phyloP scores from a whole-genome alignment of 169 alveolate genomes.

The Plasmodium falciparum region DNA sequence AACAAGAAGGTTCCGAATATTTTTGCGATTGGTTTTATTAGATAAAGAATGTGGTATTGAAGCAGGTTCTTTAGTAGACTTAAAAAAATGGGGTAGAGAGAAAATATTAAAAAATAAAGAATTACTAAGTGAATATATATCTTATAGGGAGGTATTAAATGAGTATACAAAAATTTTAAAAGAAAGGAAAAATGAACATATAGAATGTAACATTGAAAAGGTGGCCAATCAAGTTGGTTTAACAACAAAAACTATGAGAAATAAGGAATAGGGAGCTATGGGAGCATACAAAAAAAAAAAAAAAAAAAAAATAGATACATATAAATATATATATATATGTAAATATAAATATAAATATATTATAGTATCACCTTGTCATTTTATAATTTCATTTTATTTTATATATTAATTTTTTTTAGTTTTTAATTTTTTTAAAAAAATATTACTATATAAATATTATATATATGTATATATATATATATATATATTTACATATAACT shows the following conservation, averaged over 20 bases:
- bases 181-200: slow-evolving; percentile 4
- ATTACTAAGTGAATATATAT: slow-evolving; percentile 36
- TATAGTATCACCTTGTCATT: no score
- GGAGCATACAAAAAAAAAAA: no score
- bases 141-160: slow-evolving; percentile 32
- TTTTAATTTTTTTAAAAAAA: no score
- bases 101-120: slow-evolving; percentile 8
- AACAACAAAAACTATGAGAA: slow-evolving; percentile 10
- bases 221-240: slow-evolving; percentile 68
- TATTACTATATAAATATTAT: no score
- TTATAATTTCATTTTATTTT: no score
- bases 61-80: slow-evolving; percentile 7
- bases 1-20: background rate
- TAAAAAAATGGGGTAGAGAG: slow-evolving; percentile 58
- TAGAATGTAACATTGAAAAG: slow-evolving; percentile 33
- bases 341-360: background rate
- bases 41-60: slow-evolving; percentile 28
- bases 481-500: no score
- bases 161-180: slow-evolving; percentile 22
- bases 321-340: background rate
- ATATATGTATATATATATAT: no score
- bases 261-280: background rate
- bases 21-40: slow-evolving; percentile 40
- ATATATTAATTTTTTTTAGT: no score
- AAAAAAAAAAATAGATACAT: background rate